phyloP scores from a whole-genome alignment of 2,329 filamentous ascomycete genomes.

The Fusarium globosum region DNA sequence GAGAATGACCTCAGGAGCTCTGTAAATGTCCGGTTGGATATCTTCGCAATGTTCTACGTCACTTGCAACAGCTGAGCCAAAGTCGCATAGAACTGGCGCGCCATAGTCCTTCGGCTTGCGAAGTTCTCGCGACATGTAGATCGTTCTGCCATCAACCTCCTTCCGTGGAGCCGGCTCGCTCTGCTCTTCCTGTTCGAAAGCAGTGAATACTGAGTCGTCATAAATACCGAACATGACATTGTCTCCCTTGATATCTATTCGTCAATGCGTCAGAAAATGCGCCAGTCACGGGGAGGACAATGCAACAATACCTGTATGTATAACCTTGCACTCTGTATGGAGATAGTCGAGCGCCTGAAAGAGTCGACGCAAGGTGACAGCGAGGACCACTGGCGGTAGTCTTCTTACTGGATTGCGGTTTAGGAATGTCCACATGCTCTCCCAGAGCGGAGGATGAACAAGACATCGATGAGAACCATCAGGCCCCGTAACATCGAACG shows the following conservation, averaged over 20 bases:
- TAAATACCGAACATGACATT: slow-evolving; percentile 59
- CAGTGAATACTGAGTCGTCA: slow-evolving; percentile 53
- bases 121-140: slow-evolving; percentile 57
- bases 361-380: slow-evolving; percentile 51
- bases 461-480: slow-evolving; percentile 52
- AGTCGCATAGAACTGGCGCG: slow-evolving; percentile 59
- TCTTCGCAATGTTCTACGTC: slow-evolving; percentile 48
- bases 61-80: slow-evolving; percentile 58
- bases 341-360: slow-evolving; percentile 59
- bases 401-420: slow-evolving; percentile 52
- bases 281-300: rapidly evolving
- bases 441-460: slow-evolving; percentile 56
- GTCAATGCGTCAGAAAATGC: slow-evolving; percentile 19
- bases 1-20: slow-evolving; percentile 60
- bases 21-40: slow-evolving; percentile 55
- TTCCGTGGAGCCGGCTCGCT: slow-evolving; percentile 56
- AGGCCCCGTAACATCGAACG: slow-evolving; percentile 51
- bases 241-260: slow-evolving; percentile 57
- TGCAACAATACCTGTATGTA: slow-evolving; percentile 55
- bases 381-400: slow-evolving; percentile 50
- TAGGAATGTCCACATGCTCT: slow-evolving; percentile 54
- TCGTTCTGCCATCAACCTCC: slow-evolving; percentile 51
- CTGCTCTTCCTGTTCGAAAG: slow-evolving; percentile 55
- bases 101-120: slow-evolving; percentile 47
- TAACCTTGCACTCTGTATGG: slow-evolving; percentile 57